These are phyloP conservation scores for Pseudogymnoascus sp. DNA, from an alignment of 2,329 filamentous ascomycete genomes.

Conservation along the genomic window DNA sequence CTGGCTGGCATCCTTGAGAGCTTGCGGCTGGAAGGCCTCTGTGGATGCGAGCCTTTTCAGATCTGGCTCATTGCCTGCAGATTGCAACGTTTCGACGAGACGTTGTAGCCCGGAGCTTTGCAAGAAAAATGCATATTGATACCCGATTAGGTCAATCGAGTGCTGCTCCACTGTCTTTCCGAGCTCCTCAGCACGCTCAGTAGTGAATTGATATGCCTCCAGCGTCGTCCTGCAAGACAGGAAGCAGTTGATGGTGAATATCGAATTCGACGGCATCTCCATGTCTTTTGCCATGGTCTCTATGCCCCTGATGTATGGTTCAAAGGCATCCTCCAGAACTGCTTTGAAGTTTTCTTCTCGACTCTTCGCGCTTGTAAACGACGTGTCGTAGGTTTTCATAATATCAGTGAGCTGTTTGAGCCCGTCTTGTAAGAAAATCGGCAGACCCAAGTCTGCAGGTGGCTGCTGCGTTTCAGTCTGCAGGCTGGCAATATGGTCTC, in stretches of 20 bases:
- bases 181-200: constrained; percentile 45
- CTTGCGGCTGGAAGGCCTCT: constrained; percentile 47
- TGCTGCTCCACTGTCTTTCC: constrained; percentile 46
- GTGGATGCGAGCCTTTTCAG: constrained; percentile 46
- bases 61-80: constrained; percentile 19
- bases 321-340: constrained; percentile 69
- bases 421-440: constrained; percentile 72
- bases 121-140: constrained; percentile 66
- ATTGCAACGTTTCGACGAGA: constrained; percentile 48
- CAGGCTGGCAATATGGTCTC: constrained; percentile 67
- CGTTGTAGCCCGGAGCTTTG: constrained; percentile 62
- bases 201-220: constrained; percentile 54
- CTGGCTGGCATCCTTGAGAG: constrained; percentile 61
- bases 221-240: constrained; percentile 49
- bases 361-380: constrained; percentile 51
- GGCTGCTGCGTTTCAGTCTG: constrained; percentile 63
- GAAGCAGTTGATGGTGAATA: constrained; percentile 68
- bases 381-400: constrained; percentile 81
- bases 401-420: constrained; percentile 69
- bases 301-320: constrained; percentile 76
- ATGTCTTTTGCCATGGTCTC: constrained; percentile 58
- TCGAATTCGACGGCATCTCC: constrained; percentile 48
- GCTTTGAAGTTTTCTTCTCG: constrained; percentile 63
- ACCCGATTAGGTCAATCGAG: constrained; percentile 49
- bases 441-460: constrained; percentile 65